phyloP scores from a whole-genome alignment of 345 rosid genomes.

The Melaleuca quinquenervia region DNA sequence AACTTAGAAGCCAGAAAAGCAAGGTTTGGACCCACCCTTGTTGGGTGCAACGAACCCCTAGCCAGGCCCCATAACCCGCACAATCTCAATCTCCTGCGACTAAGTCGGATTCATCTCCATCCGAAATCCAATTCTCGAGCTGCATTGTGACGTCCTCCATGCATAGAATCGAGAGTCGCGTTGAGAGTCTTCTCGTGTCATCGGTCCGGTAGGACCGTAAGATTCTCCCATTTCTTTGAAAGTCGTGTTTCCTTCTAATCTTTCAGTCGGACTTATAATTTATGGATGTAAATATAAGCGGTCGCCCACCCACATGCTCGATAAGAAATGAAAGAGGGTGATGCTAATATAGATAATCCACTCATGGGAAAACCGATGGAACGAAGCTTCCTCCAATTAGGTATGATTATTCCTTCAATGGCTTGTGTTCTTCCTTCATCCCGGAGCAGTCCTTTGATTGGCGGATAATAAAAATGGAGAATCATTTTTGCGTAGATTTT shows the following conservation, averaged over 20 bases:
- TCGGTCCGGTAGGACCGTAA: no score
- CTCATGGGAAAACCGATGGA: background rate
- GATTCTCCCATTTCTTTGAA: background rate
- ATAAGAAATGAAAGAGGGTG: background rate
- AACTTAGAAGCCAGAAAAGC: background rate
- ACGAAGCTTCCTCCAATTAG: background rate
- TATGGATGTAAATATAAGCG: background rate
- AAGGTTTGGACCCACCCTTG: background rate
- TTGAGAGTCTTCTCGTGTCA: background rate
- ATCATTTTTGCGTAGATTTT: no score
- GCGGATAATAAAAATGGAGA: no score
- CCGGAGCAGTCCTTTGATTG: no score
- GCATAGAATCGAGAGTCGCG: background rate
- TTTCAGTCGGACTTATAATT: background rate
- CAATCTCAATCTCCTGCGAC: background rate
- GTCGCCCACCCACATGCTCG: background rate
- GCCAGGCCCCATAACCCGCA: background rate
- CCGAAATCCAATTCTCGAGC: background rate
- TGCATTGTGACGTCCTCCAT: background rate
- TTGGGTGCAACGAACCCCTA: background rate
- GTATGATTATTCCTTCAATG: no score
- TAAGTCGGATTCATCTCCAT: background rate
- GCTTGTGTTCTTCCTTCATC: no score
- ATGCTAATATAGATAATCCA: background rate
- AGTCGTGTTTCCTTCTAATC: background rate